Base-by-base conservation (phyloP, 495 filamentous ascomycete genomes). In the Talaromyces thailandensis region DNA sequence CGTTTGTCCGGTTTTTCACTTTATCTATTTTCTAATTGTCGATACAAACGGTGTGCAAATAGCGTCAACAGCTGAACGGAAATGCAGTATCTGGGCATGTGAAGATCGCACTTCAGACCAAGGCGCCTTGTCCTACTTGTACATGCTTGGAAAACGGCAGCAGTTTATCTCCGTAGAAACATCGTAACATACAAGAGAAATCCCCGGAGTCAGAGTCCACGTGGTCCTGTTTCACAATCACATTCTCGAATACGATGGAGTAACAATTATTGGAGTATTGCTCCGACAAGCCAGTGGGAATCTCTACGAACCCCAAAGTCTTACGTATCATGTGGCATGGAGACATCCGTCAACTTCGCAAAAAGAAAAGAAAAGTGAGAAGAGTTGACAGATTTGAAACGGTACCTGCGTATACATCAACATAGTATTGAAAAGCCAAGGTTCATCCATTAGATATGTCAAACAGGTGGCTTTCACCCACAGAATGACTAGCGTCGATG, bases 151-250 rank as follows among this genome's bases (percentile, higher is more conserved):
- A 14, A 25, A 4, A 5, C 14, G 28, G 11, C 21, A 14, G 23
- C 2, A 26, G 11, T 12, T 28, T 25, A 24, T 53, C 23, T 53
- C 18, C 8, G 50, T 53, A 53, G 9, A 57, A 21, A 57, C n/a
- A 57, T 31, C 28, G 4, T 11, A 31, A 55, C 51, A 23, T 11
- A 56, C 26, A 31, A 31, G 12, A 35, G 55, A 57, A 57, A 18
- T 11, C 16, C 24, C 55, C 51, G 21, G 26, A 35, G 26, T 31
- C 55, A 35, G 55, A 57, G 29, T 57, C 55, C 55, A 57, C 55
- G 55, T 57, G 55, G 55, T 9, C 12, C 18, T 28, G 55, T 57
- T 57, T 57, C 55, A 57, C 55, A 57, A 57, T 32, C 26, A 57
- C 29, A 35, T 31, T 35, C 43, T 48, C 18, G 43, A 48, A 48